phyloP scores from a whole-genome alignment of 305 asterid genomes.

The Fraxinus floribunda region DNA sequence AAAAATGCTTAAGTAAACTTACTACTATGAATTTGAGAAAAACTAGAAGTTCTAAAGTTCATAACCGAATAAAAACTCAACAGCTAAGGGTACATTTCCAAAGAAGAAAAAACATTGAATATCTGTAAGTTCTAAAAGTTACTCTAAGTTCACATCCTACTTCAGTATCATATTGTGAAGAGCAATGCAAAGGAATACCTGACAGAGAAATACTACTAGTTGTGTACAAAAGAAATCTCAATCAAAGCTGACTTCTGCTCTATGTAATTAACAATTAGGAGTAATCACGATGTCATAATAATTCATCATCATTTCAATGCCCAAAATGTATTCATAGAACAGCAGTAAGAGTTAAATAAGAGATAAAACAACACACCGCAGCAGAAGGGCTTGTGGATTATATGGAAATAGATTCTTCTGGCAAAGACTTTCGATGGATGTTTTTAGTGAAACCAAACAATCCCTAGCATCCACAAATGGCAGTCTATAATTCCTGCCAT shows the following conservation, averaged over 20 bases:
- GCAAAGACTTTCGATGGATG: constrained; percentile 62
- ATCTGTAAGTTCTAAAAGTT: not conserved
- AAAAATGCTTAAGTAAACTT: not conserved
- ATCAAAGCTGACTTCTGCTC: not conserved
- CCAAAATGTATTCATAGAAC: not conserved
- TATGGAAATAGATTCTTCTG: constrained; percentile 76
- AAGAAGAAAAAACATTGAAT: not conserved
- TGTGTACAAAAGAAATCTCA: not conserved
- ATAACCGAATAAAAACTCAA: not conserved
- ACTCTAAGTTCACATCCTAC: not conserved
- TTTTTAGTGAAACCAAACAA: constrained; percentile 65
- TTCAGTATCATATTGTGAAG: not conserved
- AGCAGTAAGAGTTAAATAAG: not conserved
- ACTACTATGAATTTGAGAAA: not conserved
- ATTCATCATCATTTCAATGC: not conserved
- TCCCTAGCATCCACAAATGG: constrained; percentile 56
- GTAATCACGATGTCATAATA: not conserved
- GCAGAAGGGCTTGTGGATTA: constrained; percentile 72
- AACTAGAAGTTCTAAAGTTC: not conserved
- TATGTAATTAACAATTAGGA: not conserved
- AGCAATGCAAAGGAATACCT: not conserved
- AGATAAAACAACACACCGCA: constrained; percentile 48
- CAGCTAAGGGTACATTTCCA: not conserved
- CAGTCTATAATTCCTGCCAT: constrained; percentile 20
- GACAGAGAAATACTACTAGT: not conserved